Conservation (phyloP, 805 yeast genomes). For the Clavispora carvajalis region DNA sequence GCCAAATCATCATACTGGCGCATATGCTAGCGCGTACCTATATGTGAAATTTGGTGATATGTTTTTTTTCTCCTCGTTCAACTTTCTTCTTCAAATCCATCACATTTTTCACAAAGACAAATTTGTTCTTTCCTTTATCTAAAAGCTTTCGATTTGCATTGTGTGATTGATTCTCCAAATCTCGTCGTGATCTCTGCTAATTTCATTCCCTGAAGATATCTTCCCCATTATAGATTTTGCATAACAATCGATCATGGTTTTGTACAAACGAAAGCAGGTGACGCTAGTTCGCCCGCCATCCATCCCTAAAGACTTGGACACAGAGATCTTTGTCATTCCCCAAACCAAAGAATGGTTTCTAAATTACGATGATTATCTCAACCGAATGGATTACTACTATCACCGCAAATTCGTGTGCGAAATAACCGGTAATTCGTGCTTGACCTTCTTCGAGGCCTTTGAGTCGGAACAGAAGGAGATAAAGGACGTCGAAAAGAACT, state of each 20-base stretch:
- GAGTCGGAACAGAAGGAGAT: constrained; percentile 59
- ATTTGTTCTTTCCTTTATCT: not conserved
- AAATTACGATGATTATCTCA: constrained; percentile 69
- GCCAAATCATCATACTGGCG: constrained; percentile 4
- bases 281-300: constrained; percentile 51
- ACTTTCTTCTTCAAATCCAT: not conserved
- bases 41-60: not conserved
- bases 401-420: constrained; percentile 87
- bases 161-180: not conserved
- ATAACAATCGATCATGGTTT: constrained; percentile 46
- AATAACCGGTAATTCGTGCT: constrained; percentile 87
- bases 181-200: not conserved
- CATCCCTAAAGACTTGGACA: constrained; percentile 49
- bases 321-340: constrained; percentile 75
- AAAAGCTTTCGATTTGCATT: no score
- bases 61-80: not conserved
- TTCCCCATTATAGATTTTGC: not conserved
- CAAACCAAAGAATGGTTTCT: constrained; percentile 87
- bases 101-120: no score
- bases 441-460: constrained; percentile 86
- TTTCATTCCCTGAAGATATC: not conserved
- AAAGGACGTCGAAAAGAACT: constrained; percentile 65
- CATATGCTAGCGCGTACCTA: constrained; percentile 2
- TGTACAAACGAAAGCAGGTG: constrained; percentile 71
- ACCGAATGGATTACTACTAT: constrained; percentile 65